Evolutionary conservation across 2,329 filamentous ascomycete genomes (phyloP), one percentile per base, ranked within the genome.

Genomic region (Cladophialophora yegresii): DNA sequence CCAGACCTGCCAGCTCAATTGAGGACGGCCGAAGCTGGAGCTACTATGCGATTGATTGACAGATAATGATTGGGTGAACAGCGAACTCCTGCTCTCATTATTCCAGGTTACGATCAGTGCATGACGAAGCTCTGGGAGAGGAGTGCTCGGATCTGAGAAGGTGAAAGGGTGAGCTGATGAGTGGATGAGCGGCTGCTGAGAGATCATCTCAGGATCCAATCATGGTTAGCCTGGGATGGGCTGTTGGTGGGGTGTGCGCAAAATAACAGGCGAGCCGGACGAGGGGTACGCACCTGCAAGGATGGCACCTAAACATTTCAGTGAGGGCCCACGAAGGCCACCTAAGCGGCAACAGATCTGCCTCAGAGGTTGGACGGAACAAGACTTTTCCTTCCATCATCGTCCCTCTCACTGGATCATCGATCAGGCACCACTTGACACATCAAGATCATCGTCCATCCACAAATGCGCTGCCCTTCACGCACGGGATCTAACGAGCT

Each of bases 401-500:
- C 56, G 26, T 22, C 23, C 20, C 16, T 50, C 9, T 56, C 51
- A 59, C 58, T 55, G 55, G 45, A 55, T 13, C 30, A 55, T 28
- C 56, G 30, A 40, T 51, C 59, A 55, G 40, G 53, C 40, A 50
- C 55, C 32, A 58, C 20, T 23, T 43, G 45, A n/a, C 36, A n/a
- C n/a, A n/a, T 36, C 53, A 40, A 23, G 20, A 20, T 49, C 22
- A 49, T 58, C 54, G 30, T 53, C 36, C 36, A 50, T 57, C 57
- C 33, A 65, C 40, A 49, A 26, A 47, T n/a, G 54, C 1, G 12
- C 51, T 33, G 16, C 9, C 51, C 51, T 32, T 28, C 28, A 47
- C 45, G 47, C 58, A 58, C 65, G 65, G 65, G 53, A 60, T 60
- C 65, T 64, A 67, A 55, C 36, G 55, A 67, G 65, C 65, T 67